phyloP scores from a whole-genome alignment of 371 early-diverging fungal species.

The Lichtheimia ornata region DNA sequence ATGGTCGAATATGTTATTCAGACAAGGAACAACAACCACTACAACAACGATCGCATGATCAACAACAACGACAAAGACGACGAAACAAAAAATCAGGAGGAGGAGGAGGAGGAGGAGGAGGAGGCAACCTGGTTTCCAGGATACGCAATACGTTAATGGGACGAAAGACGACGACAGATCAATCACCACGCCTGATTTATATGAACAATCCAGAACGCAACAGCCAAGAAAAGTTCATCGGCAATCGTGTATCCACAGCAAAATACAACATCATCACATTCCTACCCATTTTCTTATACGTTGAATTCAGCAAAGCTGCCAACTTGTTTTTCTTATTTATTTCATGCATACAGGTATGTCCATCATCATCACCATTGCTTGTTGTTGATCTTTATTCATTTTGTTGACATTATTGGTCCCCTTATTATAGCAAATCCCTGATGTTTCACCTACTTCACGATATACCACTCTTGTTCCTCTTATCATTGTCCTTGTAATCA shows the following conservation, averaged over 20 bases:
- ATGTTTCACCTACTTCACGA: conserved; percentile 82
- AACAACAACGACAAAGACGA: conserved; percentile 1
- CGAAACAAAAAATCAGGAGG: neutral
- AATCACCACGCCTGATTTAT: conserved; percentile 72
- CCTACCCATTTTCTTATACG: conserved; percentile 89
- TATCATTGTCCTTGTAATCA: conserved; percentile 83
- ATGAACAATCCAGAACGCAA: conserved; percentile 80
- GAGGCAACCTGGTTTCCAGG: neutral
- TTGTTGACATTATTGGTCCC: neutral
- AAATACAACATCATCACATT: conserved; percentile 91
- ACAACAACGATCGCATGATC: neutral
- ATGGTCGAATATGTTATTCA: conserved; percentile 26
- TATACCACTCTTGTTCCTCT: conserved; percentile 94
- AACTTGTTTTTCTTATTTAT: conserved; percentile 95
- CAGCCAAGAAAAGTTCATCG: conserved; percentile 70
- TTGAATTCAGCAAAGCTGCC: conserved; percentile 93
- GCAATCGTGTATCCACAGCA: conserved; percentile 84
- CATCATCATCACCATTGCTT: neutral
- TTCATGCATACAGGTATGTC: conserved; percentile 74
- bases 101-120: neutral
- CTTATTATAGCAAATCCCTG: conserved; percentile 71
- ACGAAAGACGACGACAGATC: conserved; percentile 11
- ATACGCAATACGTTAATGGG: conserved; percentile 1
- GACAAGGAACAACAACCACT: conserved; percentile 11
- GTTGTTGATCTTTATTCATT: neutral